phyloP scores from a whole-genome alignment of 2,329 filamentous ascomycete species.

The Fusarium sp. region DNA sequence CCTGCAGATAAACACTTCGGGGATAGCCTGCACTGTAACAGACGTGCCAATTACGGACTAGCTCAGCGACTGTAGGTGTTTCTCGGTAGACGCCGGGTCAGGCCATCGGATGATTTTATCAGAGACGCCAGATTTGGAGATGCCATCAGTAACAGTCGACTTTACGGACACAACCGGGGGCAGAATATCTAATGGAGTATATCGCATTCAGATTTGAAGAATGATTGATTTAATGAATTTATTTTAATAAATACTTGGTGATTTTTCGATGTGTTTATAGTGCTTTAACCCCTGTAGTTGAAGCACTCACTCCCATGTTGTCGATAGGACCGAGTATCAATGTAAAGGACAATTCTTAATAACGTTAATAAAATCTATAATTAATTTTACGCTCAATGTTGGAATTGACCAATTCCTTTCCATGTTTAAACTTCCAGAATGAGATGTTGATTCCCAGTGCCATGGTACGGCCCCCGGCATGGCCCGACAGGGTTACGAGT shows the following conservation, averaged over 20 bases:
- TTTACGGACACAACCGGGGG: not conserved
- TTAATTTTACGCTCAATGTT: rapidly evolving
- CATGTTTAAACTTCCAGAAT: not conserved
- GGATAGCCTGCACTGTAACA: no score
- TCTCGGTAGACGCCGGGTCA: no score
- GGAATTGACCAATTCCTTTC: rapidly evolving
- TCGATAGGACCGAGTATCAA: no score
- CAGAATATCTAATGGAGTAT: rapidly evolving
- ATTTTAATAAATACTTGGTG: no score
- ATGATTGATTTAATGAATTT: no score
- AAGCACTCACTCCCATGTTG: no score
- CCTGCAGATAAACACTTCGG: no score
- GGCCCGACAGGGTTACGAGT: conserved; percentile 22
- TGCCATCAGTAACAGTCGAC: conserved; percentile 1
- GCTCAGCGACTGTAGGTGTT: no score
- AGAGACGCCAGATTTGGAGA: not conserved
- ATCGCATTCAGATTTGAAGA: not conserved
- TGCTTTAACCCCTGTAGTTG: no score
- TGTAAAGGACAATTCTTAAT: not conserved
- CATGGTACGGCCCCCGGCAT: conserved; percentile 31
- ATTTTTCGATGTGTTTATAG: no score
- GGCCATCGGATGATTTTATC: conserved; percentile 22
- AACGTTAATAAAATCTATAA: not conserved
- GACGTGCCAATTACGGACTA: no score
- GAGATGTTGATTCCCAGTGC: not conserved